These are phyloP conservation scores for Mortierella antarctica DNA, from an alignment of 192 early-diverging fungal species.

Conservation along the genomic window DNA sequence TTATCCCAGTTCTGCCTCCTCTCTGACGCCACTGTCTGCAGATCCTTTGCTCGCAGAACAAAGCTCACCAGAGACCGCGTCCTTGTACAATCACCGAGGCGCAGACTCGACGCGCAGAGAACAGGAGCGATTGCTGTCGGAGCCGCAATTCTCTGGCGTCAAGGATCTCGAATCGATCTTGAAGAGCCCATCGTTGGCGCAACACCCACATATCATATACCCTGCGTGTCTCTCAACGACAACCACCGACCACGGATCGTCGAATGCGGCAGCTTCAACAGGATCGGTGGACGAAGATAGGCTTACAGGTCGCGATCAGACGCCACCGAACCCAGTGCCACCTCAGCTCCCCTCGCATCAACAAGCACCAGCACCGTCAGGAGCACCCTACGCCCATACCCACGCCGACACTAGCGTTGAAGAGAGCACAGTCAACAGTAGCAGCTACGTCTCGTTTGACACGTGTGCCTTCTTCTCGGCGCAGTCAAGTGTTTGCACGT, in stretches of 20 bases:
- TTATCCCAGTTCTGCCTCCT: background rate
- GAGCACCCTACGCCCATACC: background rate
- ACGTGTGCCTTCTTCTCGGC: slow-evolving; percentile 15
- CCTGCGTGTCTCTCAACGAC: background rate
- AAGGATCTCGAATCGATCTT: background rate
- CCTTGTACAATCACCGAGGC: too few relatives aligned
- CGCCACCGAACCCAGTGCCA: background rate
- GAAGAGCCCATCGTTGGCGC: slow-evolving; percentile 20
- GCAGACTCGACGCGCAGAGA: background rate
- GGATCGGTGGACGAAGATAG: too few relatives aligned
- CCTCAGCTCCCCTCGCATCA: background rate
- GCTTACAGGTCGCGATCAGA: background rate
- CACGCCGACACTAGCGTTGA: background rate
- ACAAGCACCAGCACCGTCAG: background rate
- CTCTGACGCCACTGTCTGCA: background rate
- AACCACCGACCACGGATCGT: too few relatives aligned
- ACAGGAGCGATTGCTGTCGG: slow-evolving; percentile 7
- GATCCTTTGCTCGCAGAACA: too few relatives aligned
- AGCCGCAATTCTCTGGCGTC: slow-evolving; percentile 8
- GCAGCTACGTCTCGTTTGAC: background rate
- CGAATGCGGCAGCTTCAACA: too few relatives aligned
- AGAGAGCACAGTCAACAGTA: background rate
- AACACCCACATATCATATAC: slow-evolving; percentile 36
- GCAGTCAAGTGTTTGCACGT: background rate
- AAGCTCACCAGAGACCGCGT: too few relatives aligned